These are phyloP conservation scores for Huntiella abstrusa DNA, from an alignment of 2,329 filamentous ascomycete species.

Conservation along the genomic window DNA sequence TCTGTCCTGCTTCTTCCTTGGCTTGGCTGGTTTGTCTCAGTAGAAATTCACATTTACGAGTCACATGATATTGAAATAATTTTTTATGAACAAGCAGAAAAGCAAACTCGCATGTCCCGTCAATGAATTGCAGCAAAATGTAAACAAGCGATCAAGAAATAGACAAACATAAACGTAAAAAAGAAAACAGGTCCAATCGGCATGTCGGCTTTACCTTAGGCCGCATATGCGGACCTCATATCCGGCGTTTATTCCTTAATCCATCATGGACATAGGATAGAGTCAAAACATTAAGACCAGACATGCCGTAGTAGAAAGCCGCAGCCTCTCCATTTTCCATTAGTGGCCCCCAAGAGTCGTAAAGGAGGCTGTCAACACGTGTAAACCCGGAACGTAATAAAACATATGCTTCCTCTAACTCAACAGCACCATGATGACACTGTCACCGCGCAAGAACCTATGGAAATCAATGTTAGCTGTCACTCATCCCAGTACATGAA, in stretches of 20 bases:
- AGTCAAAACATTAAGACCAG: too few relatives aligned
- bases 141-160: conserved; percentile 12
- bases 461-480: neutral
- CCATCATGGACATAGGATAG: too few relatives aligned
- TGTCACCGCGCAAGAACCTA: conserved; percentile 74
- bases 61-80: neutral
- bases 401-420: conserved; percentile 29
- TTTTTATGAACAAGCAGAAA: conserved; percentile 11
- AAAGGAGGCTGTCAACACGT: conserved; percentile 6
- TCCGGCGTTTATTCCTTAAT: too few relatives aligned
- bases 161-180: conserved; percentile 1
- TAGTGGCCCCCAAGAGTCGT: conserved; percentile 8
- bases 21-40: conserved; percentile 35
- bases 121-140: conserved; percentile 16
- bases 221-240: too few relatives aligned
- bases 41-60: neutral
- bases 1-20: conserved; percentile 62
- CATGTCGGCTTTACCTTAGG: neutral
- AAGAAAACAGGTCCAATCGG: neutral
- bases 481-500: neutral
- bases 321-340: neutral
- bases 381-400: conserved; percentile 6
- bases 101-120: conserved; percentile 12
- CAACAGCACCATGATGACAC: conserved; percentile 69
- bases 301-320: too few relatives aligned